Evolutionary conservation across 2,329 filamentous ascomycete genomes (phyloP), one percentile per base, ranked within the genome.

Genomic region (Teratosphaeria viscida): DNA sequence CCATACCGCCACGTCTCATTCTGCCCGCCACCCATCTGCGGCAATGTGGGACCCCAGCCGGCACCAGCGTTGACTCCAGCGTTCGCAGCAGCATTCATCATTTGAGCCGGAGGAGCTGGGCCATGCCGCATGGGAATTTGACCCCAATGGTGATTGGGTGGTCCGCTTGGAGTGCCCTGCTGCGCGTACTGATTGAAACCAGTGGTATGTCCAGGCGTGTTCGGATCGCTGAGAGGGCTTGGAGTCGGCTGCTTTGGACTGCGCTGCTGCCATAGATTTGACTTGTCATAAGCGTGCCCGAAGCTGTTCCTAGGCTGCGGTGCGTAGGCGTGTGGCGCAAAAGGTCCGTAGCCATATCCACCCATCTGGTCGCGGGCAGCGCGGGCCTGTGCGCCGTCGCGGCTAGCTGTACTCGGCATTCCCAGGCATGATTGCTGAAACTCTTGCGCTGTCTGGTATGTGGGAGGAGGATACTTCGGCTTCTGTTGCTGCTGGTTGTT

Each of bases 381-480:
- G 26, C 71, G 66, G 5, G 71, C 68, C 52, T 71, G 70, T 6
- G 66, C 68, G 29, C 71, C 70, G 32, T 71, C 68, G 11, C 70
- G 66, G 53, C 67, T 71, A 8, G 68, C 65, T n/a, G 71, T 67
- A 59, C 67, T 70, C 7, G 68, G 66, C 58, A 67, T 62, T 27
- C 66, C 62, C 34, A 65, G 59, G 34, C 71, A 66, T 11, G 60
- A 60, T 37, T 71, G 70, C 60, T 78, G 75, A 52, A 79, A 79
- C 2, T 77, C 75, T 56, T 76, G 73, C 12, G 75, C 64, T 2
- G 75, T 77, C 59, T 77, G 75, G 61, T 78, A 77, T 32, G 73
- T 74, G 19, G 73, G 70, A 12, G 69, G 64, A 39, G 72, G 72
- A 55, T 47, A 57, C 39, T 58, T 64, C 62, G 34, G 52, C 43